Percentiles rank a stretch among this genome's conserved stretches.
Conservation (phyloP, 768 basidiomycete genomes). For the Boletus subcaerulescens region DNA sequence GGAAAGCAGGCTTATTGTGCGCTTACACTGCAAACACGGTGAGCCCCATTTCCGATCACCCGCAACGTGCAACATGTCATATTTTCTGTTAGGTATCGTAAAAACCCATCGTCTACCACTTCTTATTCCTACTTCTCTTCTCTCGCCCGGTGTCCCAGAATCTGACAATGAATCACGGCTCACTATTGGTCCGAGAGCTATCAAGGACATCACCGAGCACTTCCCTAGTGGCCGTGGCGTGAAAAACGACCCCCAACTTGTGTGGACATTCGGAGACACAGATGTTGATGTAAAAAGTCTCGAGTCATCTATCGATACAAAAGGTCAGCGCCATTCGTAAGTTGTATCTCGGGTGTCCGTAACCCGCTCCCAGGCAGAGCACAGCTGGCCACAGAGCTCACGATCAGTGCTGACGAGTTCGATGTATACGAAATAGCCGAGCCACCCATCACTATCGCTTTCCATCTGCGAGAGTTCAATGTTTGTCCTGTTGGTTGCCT, state of each 20-base stretch:
- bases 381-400: constrained; percentile 72
- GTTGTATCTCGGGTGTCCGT: neutral
- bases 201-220: constrained; percentile 80
- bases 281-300: constrained; percentile 70
- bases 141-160: constrained; percentile 67
- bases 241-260: constrained; percentile 72
- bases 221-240: constrained; percentile 62
- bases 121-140: constrained; percentile 51
- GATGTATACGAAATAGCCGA: constrained; percentile 68
- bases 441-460: constrained; percentile 65
- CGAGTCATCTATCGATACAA: constrained; percentile 62
- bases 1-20: constrained; percentile 69
- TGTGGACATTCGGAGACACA: constrained; percentile 72
- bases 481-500: constrained; percentile 36
- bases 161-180: constrained; percentile 57
- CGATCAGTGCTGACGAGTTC: constrained; percentile 77
- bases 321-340: constrained; percentile 40
- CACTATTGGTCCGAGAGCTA: constrained; percentile 66
- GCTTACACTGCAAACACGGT: constrained; percentile 85
- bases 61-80: constrained; percentile 8
- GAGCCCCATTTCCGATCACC: constrained; percentile 10
- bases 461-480: constrained; percentile 83
- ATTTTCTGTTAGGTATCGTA: constrained; percentile 53
- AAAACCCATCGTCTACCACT: constrained; percentile 79
- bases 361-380: constrained; percentile 44